These are phyloP conservation scores for Pseudisothecium myosuroides DNA, from an alignment of 225 moss, liverwort and hornwort species.

Conservation along the genomic window DNA sequence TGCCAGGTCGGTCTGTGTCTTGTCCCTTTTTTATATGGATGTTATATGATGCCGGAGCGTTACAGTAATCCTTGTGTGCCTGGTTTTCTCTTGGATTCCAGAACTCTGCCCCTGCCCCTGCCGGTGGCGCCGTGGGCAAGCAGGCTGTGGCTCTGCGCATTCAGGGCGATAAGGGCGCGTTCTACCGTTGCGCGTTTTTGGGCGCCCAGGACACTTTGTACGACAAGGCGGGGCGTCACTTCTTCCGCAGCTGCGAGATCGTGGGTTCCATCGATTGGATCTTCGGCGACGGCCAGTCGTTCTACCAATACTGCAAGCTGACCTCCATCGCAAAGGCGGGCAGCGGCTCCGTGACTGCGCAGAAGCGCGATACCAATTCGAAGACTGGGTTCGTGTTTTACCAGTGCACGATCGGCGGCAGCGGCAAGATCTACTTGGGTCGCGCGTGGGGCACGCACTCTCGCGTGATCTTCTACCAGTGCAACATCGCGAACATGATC, in stretches of 20 bases:
- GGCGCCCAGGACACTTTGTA: slow-evolving; percentile 77
- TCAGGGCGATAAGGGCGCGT: slow-evolving; percentile 51
- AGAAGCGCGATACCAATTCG: background rate
- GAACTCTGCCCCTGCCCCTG: slow-evolving; percentile 64
- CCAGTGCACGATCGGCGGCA: background rate
- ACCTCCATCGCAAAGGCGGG: background rate
- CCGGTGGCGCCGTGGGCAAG: slow-evolving; percentile 43
- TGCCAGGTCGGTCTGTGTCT: too few relatives aligned
- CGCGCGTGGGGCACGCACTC: slow-evolving; percentile 29
- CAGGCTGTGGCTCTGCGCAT: slow-evolving; percentile 62
- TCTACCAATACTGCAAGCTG: slow-evolving; percentile 26
- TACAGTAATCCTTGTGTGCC: rapidly evolving
- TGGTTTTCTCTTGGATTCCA: background rate
- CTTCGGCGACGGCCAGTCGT: slow-evolving; percentile 56
- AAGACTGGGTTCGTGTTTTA: slow-evolving; percentile 12
- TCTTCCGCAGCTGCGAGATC: slow-evolving; percentile 49
- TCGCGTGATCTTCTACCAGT: slow-evolving; percentile 15
- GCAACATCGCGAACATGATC: slow-evolving; percentile 16
- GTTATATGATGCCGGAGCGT: background rate
- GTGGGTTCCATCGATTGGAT: slow-evolving; percentile 72
- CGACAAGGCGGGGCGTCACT: slow-evolving; percentile 66
- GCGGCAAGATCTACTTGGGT: slow-evolving; percentile 11
- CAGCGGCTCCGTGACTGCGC: slow-evolving; percentile 22
- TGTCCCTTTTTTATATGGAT: background rate
- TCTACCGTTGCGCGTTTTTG: slow-evolving; percentile 44